A percentile compares a stretch with the other conserved stretches of the same genome.
Evolutionary conservation across 2,329 filamentous ascomycete genomes (phyloP).

Genomic region (Hirsutella thompsonii): DNA sequence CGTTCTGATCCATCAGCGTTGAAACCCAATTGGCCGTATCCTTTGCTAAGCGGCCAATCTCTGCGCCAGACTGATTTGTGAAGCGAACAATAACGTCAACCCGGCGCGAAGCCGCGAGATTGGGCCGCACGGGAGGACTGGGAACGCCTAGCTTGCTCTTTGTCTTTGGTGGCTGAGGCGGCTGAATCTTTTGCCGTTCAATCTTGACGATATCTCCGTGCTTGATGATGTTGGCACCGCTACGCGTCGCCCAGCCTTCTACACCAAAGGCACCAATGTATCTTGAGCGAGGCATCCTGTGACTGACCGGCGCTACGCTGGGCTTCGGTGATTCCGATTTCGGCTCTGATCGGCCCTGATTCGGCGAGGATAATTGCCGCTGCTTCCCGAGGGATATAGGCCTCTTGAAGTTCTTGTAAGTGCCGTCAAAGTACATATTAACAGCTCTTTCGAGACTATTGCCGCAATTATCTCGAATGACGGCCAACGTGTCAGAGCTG

Average conservation of each 20-base stretch:
- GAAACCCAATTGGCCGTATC: conserved; percentile 89
- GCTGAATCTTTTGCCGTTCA: conserved; percentile 68
- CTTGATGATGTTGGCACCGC: conserved; percentile 60
- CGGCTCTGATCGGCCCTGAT: conserved; percentile 4
- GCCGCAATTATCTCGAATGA: conserved; percentile 41
- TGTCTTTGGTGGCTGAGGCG: conserved; percentile 32
- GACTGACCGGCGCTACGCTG: conserved; percentile 4
- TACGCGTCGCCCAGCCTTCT: conserved; percentile 82
- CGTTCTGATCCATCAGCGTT: conserved; percentile 75
- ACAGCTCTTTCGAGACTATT: conserved; percentile 48
- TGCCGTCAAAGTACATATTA: conserved; percentile 60
- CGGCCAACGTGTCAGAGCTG: conserved; percentile 29
- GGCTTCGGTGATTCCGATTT: conserved; percentile 4
- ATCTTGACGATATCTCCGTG: conserved; percentile 78
- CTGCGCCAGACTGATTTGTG: conserved; percentile 63
- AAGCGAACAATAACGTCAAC: conserved; percentile 87
- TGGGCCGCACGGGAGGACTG: conserved; percentile 20
- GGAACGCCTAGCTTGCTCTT: conserved; percentile 26
- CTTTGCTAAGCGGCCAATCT: conserved; percentile 77
- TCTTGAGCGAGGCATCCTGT: conserved; percentile 30
- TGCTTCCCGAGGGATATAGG: conserved; percentile 3
- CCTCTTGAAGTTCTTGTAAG: conserved; percentile 40
- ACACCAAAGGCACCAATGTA: conserved; percentile 91
- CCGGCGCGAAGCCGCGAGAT: conserved; percentile 46
- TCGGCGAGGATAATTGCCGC: background rate